Conservation (phyloP, 2,329 filamentous ascomycete genomes). For the Paecilomyces sp. region DNA sequence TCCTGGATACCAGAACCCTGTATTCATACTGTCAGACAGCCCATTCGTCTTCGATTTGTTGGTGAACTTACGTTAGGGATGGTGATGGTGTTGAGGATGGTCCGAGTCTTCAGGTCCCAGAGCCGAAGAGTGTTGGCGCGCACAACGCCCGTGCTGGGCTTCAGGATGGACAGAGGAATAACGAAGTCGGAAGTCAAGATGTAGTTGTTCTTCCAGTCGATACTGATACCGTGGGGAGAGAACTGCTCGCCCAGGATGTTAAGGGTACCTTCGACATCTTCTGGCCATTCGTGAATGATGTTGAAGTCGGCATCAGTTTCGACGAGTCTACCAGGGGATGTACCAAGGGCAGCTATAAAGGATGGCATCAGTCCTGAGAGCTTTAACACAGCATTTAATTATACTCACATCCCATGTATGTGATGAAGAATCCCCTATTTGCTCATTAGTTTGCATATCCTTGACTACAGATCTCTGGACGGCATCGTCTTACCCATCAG, state of each 20-base stretch:
- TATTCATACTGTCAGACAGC: not conserved
- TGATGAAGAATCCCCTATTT: slow-evolving; percentile 49
- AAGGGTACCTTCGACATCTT: slow-evolving; percentile 47
- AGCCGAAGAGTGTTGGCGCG: slow-evolving; percentile 53
- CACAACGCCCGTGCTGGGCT: slow-evolving; percentile 49
- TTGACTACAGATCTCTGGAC: not conserved
- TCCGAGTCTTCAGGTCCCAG: slow-evolving; percentile 48
- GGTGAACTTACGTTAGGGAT: slow-evolving; percentile 45
- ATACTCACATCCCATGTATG: slow-evolving; percentile 50
- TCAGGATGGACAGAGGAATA: slow-evolving; percentile 54
- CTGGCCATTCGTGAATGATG: slow-evolving; percentile 57
- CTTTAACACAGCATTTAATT: not conserved
- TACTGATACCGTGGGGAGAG: slow-evolving; percentile 52
- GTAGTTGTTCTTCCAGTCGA: slow-evolving; percentile 52
- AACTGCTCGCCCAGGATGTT: slow-evolving; percentile 56
- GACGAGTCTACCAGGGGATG: slow-evolving; percentile 52
- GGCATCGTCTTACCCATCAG: slow-evolving; percentile 37
- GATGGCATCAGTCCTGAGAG: slow-evolving; percentile 2
- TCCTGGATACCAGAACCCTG: slow-evolving; percentile 56
- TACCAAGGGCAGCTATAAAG: slow-evolving; percentile 44
- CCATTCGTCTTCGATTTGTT: not conserved
- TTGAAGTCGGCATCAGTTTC: slow-evolving; percentile 54
- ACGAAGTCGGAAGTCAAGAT: slow-evolving; percentile 59
- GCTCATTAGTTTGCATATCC: not conserved
- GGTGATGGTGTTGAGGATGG: slow-evolving; percentile 54